phyloP scores from a whole-genome alignment of 768 basidiomycete species.

The Sarcodon sp. region DNA sequence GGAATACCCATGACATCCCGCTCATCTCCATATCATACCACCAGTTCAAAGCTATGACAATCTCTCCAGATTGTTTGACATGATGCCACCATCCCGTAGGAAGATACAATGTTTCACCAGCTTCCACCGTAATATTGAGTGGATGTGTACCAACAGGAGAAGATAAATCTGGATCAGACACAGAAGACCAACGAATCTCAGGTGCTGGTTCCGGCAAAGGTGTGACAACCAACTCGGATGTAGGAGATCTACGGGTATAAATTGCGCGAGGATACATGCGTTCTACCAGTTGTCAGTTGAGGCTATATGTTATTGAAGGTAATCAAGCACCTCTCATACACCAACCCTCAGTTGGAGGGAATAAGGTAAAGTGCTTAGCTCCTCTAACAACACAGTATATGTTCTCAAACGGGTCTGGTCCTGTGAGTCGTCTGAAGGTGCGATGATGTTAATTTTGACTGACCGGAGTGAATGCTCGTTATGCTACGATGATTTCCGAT shows the following conservation, averaged over 20 bases:
- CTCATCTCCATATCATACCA: conserved; percentile 79
- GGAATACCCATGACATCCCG: conserved; percentile 58
- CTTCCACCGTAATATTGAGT: conserved; percentile 47
- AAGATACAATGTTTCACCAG: conserved; percentile 77
- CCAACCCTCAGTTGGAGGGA: conserved; percentile 86
- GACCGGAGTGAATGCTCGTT: conserved; percentile 84
- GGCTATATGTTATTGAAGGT: conserved; percentile 22
- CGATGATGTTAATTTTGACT: conserved; percentile 4
- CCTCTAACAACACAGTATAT: conserved; percentile 83
- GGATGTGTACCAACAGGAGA: conserved; percentile 41
- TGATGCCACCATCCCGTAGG: conserved; percentile 96
- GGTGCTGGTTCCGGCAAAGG: conserved; percentile 20
- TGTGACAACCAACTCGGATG: conserved; percentile 14
- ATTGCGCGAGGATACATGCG: conserved; percentile 40
- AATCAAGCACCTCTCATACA: conserved; percentile 61
- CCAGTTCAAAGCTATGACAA: conserved; percentile 71
- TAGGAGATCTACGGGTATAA: conserved; percentile 29
- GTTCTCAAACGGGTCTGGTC: conserved; percentile 82
- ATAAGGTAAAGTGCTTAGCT: conserved; percentile 71
- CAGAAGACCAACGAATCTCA: conserved; percentile 73
- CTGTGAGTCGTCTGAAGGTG: background rate
- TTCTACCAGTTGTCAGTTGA: conserved; percentile 5
- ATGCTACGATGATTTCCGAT: conserved; percentile 67
- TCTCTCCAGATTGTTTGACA: conserved; percentile 55
- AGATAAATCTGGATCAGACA: conserved; percentile 32